Evolutionary conservation across 225 moss, liverwort and hornwort species (phyloP), one percentile per base, ranked within the genome.

Genomic region (Bryum argenteum): DNA sequence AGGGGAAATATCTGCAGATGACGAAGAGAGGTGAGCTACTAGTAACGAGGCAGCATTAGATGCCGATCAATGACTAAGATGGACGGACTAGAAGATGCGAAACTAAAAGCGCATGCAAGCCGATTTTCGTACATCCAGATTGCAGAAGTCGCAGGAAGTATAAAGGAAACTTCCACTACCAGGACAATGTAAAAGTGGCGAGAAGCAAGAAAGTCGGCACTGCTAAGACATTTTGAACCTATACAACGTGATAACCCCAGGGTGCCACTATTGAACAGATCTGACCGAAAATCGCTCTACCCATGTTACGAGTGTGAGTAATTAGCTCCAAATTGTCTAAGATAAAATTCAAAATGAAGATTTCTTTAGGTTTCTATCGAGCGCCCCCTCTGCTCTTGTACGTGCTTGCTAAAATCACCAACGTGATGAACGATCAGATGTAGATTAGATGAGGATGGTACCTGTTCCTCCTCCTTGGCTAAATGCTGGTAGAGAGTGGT

Each of bases 391-490:
- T 23, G 21, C 61, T 23, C 42, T 22, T 44, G 23, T 54, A 63
- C 65, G 69, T 65, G 40, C 16, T 47, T 43, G 13, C 17, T 40
- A 60, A 42, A 8, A 54, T 39, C 45, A 38, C 19, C 20, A 60
- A 24, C 10, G 40, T 65, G 38, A 23, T 18, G 37, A 11, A 39
- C 81, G 23, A 38, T 53, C 45, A 53, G 19, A 42, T 48, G 61
- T 26, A 22, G 44, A 22, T 17, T 63, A 23, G 44, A 23, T 48
- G 56, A 28, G 54, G 40, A 48, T 56, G 71, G 53, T 72, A 83
- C 95, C 93, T 96, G 95, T 69, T 96, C 93, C 79, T 93, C 95
- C 79, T 96, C 93, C 77, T 96, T 96, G 1, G 93, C 84, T 58
- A 96, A 83, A 57, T 96, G 95, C 79, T 93, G 95, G 75, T 88